A percentile compares a stretch with the other conserved stretches of the same genome.
These are phyloP conservation scores for Kregervanrija pseudodelftensis DNA, from an alignment of 805 yeast genomes.

Conservation along the genomic window DNA sequence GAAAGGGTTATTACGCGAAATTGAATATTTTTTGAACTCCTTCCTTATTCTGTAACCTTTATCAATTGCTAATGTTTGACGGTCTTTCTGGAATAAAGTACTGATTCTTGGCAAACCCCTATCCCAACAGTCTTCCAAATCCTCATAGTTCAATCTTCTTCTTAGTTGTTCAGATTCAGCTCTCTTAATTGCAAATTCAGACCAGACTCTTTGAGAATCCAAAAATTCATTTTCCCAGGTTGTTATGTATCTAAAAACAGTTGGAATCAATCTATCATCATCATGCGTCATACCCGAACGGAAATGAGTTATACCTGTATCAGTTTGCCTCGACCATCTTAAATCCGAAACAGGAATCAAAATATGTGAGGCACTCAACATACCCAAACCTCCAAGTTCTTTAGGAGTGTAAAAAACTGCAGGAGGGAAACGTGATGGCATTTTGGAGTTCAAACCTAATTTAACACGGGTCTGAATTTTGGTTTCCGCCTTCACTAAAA, in stretches of 20 bases:
- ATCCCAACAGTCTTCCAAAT: slow-evolving; percentile 92
- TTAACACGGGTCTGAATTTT: slow-evolving; percentile 91
- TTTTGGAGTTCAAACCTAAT: slow-evolving; percentile 90
- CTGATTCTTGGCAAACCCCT: slow-evolving; percentile 95
- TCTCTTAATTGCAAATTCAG: slow-evolving; percentile 87
- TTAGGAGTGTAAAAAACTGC: slow-evolving; percentile 97
- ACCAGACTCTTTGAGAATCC: slow-evolving; percentile 96
- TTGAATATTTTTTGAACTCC: slow-evolving; percentile 66
- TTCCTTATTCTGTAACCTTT: slow-evolving; percentile 85
- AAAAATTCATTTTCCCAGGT: slow-evolving; percentile 95
- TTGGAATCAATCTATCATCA: slow-evolving; percentile 80
- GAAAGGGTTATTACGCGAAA: slow-evolving; percentile 75
- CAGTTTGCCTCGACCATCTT: slow-evolving; percentile 88
- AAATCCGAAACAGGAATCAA: slow-evolving; percentile 90
- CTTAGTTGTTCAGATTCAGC: slow-evolving; percentile 81
- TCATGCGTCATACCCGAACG: slow-evolving; percentile 86
- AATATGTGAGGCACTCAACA: slow-evolving; percentile 95
- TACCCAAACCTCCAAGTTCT: slow-evolving; percentile 95
- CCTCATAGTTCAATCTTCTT: slow-evolving; percentile 84
- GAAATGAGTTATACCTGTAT: slow-evolving; percentile 90
- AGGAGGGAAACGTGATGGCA: slow-evolving; percentile 98
- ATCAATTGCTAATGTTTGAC: slow-evolving; percentile 91
- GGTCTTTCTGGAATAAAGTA: slow-evolving; percentile 88
- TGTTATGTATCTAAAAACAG: slow-evolving; percentile 84
- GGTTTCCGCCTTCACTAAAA: slow-evolving; percentile 85